phyloP scores from a whole-genome alignment of 2,329 filamentous ascomycete genomes.

The Akanthomyces lecanii region DNA sequence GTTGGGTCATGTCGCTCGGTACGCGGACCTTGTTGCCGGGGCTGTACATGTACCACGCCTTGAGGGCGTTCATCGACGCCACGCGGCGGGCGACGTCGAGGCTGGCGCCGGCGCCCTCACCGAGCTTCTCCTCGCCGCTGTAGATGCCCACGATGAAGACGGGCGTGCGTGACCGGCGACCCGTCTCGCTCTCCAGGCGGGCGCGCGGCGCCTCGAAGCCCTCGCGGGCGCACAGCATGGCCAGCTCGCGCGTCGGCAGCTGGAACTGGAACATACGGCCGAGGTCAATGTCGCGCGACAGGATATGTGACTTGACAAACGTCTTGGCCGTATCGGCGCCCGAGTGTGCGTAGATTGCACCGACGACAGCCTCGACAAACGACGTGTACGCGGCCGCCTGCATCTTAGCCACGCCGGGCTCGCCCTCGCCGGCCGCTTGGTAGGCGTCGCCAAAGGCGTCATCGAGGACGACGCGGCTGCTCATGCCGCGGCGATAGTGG shows the following conservation, averaged over 20 bases:
- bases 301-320: slow-evolving; percentile 81
- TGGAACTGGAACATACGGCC: slow-evolving; percentile 77
- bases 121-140: slow-evolving; percentile 84
- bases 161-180: slow-evolving; percentile 75
- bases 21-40: slow-evolving; percentile 62
- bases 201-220: slow-evolving; percentile 85
- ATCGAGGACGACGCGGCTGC: slow-evolving; percentile 73
- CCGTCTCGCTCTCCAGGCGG: slow-evolving; percentile 84
- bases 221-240: slow-evolving; percentile 78
- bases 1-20: slow-evolving; percentile 65
- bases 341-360: slow-evolving; percentile 79
- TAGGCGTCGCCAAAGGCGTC: slow-evolving; percentile 74
- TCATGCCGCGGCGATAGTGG: slow-evolving; percentile 61
- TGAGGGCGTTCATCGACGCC: slow-evolving; percentile 80
- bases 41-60: slow-evolving; percentile 95
- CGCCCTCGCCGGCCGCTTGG: slow-evolving; percentile 25
- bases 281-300: slow-evolving; percentile 74
- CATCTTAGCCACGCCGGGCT: slow-evolving; percentile 56
- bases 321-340: slow-evolving; percentile 73
- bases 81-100: slow-evolving; percentile 72
- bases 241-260: slow-evolving; percentile 78
- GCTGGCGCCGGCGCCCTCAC: slow-evolving; percentile 78
- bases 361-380: slow-evolving; percentile 79
- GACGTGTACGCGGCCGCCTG: slow-evolving; percentile 68
- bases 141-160: slow-evolving; percentile 94